phyloP scores from a whole-genome alignment of 78 protist genomes.

The Polysphondylium violaceum region DNA sequence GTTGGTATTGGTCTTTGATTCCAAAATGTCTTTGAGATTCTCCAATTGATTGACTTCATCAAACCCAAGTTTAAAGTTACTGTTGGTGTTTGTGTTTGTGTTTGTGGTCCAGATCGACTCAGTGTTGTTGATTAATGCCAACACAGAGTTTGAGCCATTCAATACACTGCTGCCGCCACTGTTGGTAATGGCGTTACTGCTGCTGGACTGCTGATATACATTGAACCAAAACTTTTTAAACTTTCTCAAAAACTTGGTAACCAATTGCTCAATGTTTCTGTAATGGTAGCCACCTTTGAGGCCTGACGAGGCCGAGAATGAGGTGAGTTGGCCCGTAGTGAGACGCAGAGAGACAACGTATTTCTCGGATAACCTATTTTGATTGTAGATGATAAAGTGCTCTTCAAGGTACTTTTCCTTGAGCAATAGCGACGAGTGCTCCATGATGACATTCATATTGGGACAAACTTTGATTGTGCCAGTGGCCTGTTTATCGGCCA shows the following conservation, averaged over 20 bases:
- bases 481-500: background rate
- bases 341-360: conserved; percentile 50
- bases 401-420: conserved; percentile 73
- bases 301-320: conserved; percentile 74
- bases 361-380: conserved; percentile 35
- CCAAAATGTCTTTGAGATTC: conserved; percentile 11
- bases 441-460: conserved; percentile 31
- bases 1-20: conserved; percentile 13
- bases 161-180: background rate
- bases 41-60: conserved; percentile 24
- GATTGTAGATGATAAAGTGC: conserved; percentile 54
- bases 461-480: conserved; percentile 20
- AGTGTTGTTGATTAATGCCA: no score
- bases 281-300: conserved; percentile 77
- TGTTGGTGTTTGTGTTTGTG: background rate
- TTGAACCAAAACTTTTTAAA: conserved; percentile 68
- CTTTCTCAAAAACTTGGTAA: conserved; percentile 48
- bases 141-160: no score
- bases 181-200: background rate
- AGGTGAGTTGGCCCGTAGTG: conserved; percentile 62
- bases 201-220: background rate
- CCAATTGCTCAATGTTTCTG: conserved; percentile 30
- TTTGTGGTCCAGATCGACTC: background rate
- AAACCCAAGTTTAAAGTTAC: background rate
- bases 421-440: conserved; percentile 21